Evolutionary conservation across 2,329 filamentous ascomycete genomes (phyloP), one percentile per base, ranked within the genome.

Genomic region (Mollisia scopiformis): DNA sequence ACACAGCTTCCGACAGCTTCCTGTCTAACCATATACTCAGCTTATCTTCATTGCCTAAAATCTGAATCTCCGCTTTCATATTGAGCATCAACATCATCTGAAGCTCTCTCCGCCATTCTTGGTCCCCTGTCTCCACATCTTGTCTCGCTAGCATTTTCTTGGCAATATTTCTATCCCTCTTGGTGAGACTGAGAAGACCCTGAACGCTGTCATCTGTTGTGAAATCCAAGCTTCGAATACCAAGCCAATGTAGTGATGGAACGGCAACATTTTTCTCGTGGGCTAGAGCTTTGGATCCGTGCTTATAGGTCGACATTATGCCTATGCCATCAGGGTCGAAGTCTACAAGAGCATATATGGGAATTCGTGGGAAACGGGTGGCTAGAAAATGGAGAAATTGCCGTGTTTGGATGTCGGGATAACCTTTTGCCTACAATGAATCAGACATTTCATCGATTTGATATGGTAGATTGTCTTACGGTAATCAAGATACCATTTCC

Each of bases 1-100:
- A 23, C 21, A 6, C 6, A 25, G 14, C n/a, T 47, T 25, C 23
- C 23, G 8, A 19, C 21, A 71, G 57, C 37, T 61, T 68, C 37
- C 23, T 21, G 65, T 74, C 69, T n/a, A 74, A 65, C 73, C 73
- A 74, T 8, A 43, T 19, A 13, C 63, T 64, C 37, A 74, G 58
- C 19, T 35, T 61, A 8, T 64, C 64, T 3, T 66, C 62, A 43
- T 66, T 78, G 57, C 90, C 87, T 6, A 91, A 75, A 19, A 87
- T 82, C 69, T 95, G 90, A 54, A 94, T 91, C 71, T 95, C 91
- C 0, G 88, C 89, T 70, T 94, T 95, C 51, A 87, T 68, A 55
- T 89, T 89, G 54, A 93, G 76, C 77, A 90, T 82, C 21, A 94
- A 75, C 90, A 94, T 93, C 0, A 81, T 68, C 69, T 92, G 90